Conservation (phyloP, 2,329 filamentous ascomycete species). For the Trichoderma polysporum region DNA sequence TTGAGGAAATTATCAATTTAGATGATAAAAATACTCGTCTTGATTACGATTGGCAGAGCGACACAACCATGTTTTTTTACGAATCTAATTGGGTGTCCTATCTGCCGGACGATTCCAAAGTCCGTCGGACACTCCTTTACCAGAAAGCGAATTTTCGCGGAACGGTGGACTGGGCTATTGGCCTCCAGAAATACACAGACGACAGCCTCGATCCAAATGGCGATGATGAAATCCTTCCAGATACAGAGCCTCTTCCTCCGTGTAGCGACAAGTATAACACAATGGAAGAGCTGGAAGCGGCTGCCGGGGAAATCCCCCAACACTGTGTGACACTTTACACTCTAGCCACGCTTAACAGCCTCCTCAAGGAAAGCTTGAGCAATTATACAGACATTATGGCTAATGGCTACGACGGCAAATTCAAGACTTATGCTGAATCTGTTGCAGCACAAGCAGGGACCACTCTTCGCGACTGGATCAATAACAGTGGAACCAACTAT, state of each 20-base stretch:
- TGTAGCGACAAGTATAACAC: background rate
- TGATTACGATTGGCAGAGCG: conserved; percentile 28
- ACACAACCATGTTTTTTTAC: conserved; percentile 13
- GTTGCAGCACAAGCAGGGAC: background rate
- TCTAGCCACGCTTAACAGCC: background rate
- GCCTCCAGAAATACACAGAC: background rate
- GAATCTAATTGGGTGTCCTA: background rate
- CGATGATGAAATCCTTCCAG: background rate
- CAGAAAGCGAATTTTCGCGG: background rate
- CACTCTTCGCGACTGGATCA: background rate
- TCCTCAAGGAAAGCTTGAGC: background rate
- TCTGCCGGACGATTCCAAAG: background rate
- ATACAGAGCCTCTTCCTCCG: background rate
- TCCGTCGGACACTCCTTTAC: background rate
- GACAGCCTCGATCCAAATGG: background rate
- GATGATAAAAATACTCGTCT: conserved; percentile 27
- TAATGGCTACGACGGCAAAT: conserved; percentile 24
- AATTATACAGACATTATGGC: conserved; percentile 4
- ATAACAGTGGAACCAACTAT: background rate
- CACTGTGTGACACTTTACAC: conserved; percentile 3
- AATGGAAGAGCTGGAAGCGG: background rate
- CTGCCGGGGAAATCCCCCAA: background rate
- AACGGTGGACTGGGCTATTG: conserved; percentile 2
- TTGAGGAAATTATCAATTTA: conserved; percentile 27
- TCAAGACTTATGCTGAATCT: conserved; percentile 14